These are phyloP conservation scores for Malus hybrid DNA, from an alignment of 331 rosid genomes.

Conservation along the genomic window DNA sequence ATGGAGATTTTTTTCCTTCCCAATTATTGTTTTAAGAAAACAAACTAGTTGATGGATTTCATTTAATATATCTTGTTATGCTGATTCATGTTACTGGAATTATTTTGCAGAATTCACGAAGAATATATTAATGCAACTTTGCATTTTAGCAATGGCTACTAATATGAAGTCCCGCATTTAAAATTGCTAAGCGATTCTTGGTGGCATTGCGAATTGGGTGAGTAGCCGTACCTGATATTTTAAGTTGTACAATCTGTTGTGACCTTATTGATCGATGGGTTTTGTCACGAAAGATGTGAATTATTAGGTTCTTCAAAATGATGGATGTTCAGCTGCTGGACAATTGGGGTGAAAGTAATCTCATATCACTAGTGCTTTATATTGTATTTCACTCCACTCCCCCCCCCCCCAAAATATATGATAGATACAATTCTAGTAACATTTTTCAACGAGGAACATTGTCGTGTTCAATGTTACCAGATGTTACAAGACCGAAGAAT, in stretches of 20 bases:
- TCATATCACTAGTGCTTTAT: not conserved
- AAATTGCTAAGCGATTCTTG: not conserved
- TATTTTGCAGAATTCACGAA: not conserved
- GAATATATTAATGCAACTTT: not conserved
- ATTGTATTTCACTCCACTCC: not conserved
- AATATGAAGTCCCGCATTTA: not conserved
- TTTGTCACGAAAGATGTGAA: not conserved
- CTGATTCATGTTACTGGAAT: not conserved
- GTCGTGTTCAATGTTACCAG: not conserved
- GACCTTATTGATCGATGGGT: not conserved
- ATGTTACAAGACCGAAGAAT: not conserved
- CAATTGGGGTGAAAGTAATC: slow-evolving; percentile 3
- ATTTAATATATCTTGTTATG: not conserved
- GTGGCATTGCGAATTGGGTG: slow-evolving; percentile 3
- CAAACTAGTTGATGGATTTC: not conserved
- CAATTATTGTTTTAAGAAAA: not conserved
- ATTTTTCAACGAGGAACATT: not conserved
- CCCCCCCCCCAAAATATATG: not conserved
- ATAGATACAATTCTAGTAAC: not conserved
- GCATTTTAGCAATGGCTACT: not conserved
- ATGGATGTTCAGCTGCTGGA: slow-evolving; percentile 5
- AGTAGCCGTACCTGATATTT: not conserved
- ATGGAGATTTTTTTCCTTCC: not conserved
- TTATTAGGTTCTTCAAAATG: slow-evolving; percentile 7
- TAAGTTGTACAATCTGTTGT: slow-evolving; percentile 5